Evolutionary conservation across 2,329 filamentous ascomycete genomes (phyloP), one percentile per base, ranked within the genome.

Genomic region (Keithomyces neogunnii): DNA sequence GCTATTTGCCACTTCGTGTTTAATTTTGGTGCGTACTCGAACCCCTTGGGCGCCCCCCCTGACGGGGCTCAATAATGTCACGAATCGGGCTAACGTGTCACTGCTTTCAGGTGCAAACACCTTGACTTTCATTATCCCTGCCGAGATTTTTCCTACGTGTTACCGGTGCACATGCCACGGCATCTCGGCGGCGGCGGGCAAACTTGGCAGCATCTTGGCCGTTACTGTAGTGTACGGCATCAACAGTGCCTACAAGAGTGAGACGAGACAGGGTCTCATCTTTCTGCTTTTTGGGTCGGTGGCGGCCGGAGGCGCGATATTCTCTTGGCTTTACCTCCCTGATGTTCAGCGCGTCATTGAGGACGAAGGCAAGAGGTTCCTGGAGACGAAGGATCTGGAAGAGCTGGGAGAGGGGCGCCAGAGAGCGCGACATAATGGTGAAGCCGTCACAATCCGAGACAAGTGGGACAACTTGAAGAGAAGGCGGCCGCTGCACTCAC

Each of bases 141-240:
- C 79, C 42, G 81, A 85, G 60, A 76, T 82, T 42, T 86, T 85
- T 60, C 81, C 80, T 0, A 85, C 81, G 2, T 74, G 75, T 55
- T 84, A 83, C 57, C 75, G 82, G 40, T 81, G 75, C 48, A 81
- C 80, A 0, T 83, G 79, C 53, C 80, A 83, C 58, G 80, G 80
- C 29, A 79, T 84, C 49, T 80, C 80, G 0, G 80, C 81, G 0
- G 80, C 80, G 0, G 73, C 75, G 1, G 81, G 80, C 9, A 84
- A 84, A 59, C 63, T 80, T 1, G 80, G 79, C 29, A 77, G 76
- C 52, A 73, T 83, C 48, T 63, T 77, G 4, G 76, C 75, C 47
- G 68, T 78, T 19, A 59, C 77, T 10, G 66, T 78, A 30, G 73
- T 77, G 2, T 76, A 73, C 57, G 74, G 71, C 50, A 75, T 78